Conservation (phyloP, 371 early-diverging fungal genomes). For the Aphelidium insulamus region DNA sequence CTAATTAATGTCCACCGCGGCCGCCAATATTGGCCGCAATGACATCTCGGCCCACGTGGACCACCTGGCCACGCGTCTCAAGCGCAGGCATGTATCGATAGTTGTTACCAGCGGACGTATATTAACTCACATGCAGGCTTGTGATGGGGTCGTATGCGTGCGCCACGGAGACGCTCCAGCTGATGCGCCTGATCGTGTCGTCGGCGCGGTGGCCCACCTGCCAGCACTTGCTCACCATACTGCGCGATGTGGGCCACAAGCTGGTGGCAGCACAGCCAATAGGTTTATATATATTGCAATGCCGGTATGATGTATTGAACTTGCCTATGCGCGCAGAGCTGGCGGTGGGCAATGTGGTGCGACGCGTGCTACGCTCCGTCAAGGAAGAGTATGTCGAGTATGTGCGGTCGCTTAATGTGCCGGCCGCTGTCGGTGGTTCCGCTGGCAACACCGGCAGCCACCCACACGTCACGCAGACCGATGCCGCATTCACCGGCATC, state of each 20-base stretch:
- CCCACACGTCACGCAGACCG: constrained; percentile 4
- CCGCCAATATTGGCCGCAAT: no score
- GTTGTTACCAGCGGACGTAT: not conserved
- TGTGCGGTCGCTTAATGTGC: constrained; percentile 1
- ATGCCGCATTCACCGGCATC: constrained; percentile 6
- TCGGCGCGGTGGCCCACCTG: constrained; percentile 45
- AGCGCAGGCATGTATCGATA: constrained; percentile 19
- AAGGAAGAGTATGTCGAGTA: constrained; percentile 27
- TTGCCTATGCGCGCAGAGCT: constrained; percentile 26
- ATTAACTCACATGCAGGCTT: constrained; percentile 21
- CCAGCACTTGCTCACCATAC: constrained; percentile 24
- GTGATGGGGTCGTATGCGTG: constrained; percentile 46
- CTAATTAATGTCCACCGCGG: no score
- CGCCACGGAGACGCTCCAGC: constrained; percentile 51
- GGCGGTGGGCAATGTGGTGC: constrained; percentile 62
- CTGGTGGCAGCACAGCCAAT: constrained; percentile 62
- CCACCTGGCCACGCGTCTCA: constrained; percentile 22
- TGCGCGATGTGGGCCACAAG: constrained; percentile 39
- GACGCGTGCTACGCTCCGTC: constrained; percentile 61
- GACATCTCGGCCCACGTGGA: constrained; percentile 19
- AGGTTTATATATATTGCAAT: constrained; percentile 13
- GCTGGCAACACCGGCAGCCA: constrained; percentile 8
- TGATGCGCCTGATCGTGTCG: constrained; percentile 55
- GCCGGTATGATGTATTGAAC: not conserved
- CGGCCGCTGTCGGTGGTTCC: not conserved